These are phyloP conservation scores for Moesziomyces globuligerus DNA, from an alignment of 1,284 basidiomycete species.

Conservation along the genomic window DNA sequence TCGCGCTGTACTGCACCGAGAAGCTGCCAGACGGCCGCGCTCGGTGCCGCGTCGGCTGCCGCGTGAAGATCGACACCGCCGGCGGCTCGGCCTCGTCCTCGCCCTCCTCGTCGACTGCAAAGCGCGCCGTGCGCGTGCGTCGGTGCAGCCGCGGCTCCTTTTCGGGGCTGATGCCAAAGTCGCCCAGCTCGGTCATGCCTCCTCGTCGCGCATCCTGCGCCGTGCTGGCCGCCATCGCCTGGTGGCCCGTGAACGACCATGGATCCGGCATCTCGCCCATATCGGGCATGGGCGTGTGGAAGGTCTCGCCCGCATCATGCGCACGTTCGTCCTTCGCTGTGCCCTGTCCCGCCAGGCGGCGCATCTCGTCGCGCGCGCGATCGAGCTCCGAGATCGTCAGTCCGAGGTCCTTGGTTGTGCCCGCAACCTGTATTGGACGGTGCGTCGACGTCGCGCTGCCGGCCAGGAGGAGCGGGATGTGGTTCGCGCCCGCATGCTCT, in stretches of 20 bases:
- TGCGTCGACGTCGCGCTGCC: constrained; percentile 5
- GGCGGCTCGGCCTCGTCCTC: constrained; percentile 14
- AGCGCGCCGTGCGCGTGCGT: constrained; percentile 36
- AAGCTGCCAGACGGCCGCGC: constrained; percentile 22
- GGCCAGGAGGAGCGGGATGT: constrained; percentile 38
- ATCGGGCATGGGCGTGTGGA: constrained; percentile 35
- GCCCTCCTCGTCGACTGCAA: constrained; percentile 27
- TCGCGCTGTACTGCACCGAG: constrained; percentile 14
- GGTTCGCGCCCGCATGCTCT: constrained; percentile 15
- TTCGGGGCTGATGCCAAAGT: constrained; percentile 41
- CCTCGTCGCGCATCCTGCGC: neutral
- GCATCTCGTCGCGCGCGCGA: constrained; percentile 33
- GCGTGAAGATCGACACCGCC: constrained; percentile 38
- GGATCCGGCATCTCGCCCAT: constrained; percentile 17
- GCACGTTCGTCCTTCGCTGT: constrained; percentile 14
- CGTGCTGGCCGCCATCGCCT: neutral
- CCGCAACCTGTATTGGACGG: constrained; percentile 1
- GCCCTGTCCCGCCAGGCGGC: constrained; percentile 33
- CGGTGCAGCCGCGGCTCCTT: constrained; percentile 26
- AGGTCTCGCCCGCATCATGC: constrained; percentile 15
- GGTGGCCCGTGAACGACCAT: constrained; percentile 12
- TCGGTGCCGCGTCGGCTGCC: constrained; percentile 16
- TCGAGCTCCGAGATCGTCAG: constrained; percentile 28
- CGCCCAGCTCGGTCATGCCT: constrained; percentile 16
- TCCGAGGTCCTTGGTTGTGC: constrained; percentile 10